Percentiles rank a stretch among this genome's conserved stretches.
Conservation (phyloP, 768 basidiomycete species). For the Symmetrospora coprosmae region DNA sequence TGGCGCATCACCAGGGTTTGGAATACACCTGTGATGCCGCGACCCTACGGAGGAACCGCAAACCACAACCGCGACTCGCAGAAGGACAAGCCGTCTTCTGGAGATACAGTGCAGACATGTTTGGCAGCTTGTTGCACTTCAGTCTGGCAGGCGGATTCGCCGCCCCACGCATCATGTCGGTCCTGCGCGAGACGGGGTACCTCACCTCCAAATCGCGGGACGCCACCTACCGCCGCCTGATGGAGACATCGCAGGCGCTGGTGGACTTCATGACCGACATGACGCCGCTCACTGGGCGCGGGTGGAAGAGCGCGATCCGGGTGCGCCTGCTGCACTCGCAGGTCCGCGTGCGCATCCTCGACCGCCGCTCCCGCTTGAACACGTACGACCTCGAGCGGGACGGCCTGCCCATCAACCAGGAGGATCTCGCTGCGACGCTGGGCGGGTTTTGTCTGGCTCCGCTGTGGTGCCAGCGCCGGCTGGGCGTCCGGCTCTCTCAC, state of each 20-base stretch:
- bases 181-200: conserved; percentile 36
- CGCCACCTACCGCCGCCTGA: conserved; percentile 18
- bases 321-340: conserved; percentile 36
- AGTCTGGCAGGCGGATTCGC: conserved; percentile 34
- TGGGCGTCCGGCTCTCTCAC: conserved; percentile 27
- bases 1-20: conserved; percentile 11
- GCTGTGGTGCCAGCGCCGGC: conserved; percentile 33
- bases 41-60: conserved; percentile 1
- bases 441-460: conserved; percentile 36
- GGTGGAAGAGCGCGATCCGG: conserved; percentile 35
- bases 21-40: conserved; percentile 15
- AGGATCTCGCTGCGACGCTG: conserved; percentile 35
- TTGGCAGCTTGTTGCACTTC: conserved; percentile 34
- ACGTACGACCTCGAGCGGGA: conserved; percentile 30
- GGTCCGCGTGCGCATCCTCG: conserved; percentile 30
- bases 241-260: conserved; percentile 9
- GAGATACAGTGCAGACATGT: conserved; percentile 34
- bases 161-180: conserved; percentile 30
- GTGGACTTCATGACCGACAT: conserved; percentile 33
- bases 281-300: conserved; percentile 31
- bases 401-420: conserved; percentile 36
- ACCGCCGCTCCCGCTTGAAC: conserved; percentile 30
- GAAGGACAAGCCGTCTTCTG: conserved; percentile 37
- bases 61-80: conserved; percentile 25
- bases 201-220: conserved; percentile 32